Percentiles rank a stretch among this genome's conserved stretches.
phyloP scores from a whole-genome alignment of 371 early-diverging fungal genomes.

The Mortierella sp. region DNA sequence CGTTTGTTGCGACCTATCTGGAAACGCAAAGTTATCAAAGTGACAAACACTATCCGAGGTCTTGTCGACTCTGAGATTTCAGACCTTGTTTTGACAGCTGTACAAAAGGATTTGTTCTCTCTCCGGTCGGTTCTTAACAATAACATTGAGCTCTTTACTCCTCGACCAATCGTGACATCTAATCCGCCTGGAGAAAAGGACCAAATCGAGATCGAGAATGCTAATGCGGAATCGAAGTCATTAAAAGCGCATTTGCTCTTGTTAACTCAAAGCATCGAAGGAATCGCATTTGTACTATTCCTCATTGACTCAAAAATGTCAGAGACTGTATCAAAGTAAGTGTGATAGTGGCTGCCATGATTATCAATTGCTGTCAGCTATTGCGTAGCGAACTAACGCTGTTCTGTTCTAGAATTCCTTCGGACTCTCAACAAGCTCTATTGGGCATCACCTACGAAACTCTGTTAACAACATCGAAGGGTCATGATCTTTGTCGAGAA shows the following conservation, averaged over 20 bases:
- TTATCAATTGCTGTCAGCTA: neutral
- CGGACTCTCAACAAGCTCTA: conserved; percentile 57
- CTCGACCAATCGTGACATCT: conserved; percentile 28
- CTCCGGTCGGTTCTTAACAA: conserved; percentile 66
- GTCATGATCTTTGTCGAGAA: conserved; percentile 73
- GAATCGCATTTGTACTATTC: conserved; percentile 79
- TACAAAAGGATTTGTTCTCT: conserved; percentile 60
- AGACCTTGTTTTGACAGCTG: conserved; percentile 57
- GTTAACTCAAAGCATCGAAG: conserved; percentile 76
- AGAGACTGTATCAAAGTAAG: conserved; percentile 65
- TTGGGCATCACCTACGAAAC: conserved; percentile 68
- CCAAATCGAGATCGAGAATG: conserved; percentile 54
- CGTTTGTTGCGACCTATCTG: conserved; percentile 81
- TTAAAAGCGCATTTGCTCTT: conserved; percentile 74
- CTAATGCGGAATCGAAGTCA: conserved; percentile 74
- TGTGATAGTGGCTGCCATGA: neutral
- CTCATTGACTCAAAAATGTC: conserved; percentile 77
- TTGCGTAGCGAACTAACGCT: neutral
- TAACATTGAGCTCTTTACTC: conserved; percentile 47
- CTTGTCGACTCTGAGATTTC: conserved; percentile 54
- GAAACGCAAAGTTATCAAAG: conserved; percentile 67
- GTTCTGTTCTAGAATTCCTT: conserved; percentile 48
- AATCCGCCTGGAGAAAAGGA: conserved; percentile 51
- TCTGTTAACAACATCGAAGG: conserved; percentile 71
- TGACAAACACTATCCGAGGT: conserved; percentile 32